Evolutionary conservation across 331 rosid genomes (phyloP).

Genomic region (Prunus yedoensis): DNA sequence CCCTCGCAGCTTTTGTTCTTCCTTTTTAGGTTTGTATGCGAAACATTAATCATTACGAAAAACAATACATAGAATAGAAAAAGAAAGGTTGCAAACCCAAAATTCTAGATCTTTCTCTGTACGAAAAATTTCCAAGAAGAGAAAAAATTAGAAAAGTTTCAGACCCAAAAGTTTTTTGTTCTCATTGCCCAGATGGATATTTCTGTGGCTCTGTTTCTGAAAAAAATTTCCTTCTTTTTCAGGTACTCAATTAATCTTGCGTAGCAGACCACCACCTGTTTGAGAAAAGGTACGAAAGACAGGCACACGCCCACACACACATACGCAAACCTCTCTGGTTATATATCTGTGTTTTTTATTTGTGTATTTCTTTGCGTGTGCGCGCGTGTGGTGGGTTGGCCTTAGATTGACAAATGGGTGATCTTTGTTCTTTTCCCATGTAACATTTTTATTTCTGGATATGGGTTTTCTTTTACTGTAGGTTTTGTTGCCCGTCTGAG

Average conservation of each 20-base stretch:
- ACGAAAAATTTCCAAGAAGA: not conserved
- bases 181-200: slow-evolving; percentile 11
- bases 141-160: not conserved
- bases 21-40: slow-evolving; percentile 21
- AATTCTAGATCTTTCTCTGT: slow-evolving; percentile 16
- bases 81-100: not conserved
- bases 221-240: slow-evolving; percentile 7
- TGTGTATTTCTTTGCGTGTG: not conserved
- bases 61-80: not conserved
- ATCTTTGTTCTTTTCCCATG: not conserved
- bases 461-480: not conserved
- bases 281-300: slow-evolving; percentile 18
- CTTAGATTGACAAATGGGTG: not conserved
- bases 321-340: not conserved
- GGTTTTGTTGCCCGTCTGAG: not conserved
- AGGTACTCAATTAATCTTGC: slow-evolving; percentile 14
- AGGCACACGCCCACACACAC: not conserved
- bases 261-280: not conserved
- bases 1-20: slow-evolving; percentile 23
- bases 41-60: slow-evolving; percentile 14
- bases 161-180: not conserved
- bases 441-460: slow-evolving; percentile 13
- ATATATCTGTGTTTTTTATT: not conserved
- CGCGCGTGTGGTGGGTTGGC: not conserved
- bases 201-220: not conserved